phyloP scores from a whole-genome alignment of 495 filamentous ascomycete genomes.

The Daldinia grandis region DNA sequence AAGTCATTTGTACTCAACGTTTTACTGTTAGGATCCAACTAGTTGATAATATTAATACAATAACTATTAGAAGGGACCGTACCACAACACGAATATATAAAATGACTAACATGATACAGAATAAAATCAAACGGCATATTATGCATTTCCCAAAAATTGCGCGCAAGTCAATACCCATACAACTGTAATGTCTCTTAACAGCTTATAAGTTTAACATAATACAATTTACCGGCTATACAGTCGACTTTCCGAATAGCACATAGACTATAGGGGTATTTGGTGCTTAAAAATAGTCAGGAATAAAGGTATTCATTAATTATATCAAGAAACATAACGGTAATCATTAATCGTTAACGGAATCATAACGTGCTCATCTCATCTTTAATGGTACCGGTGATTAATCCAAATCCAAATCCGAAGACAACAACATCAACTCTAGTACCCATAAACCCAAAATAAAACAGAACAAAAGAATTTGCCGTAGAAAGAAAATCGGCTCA shows the following conservation, averaged over 20 bases:
- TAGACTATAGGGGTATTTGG: neutral
- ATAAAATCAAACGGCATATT: too few relatives aligned
- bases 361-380: constrained; percentile 3
- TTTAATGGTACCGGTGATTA: neutral
- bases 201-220: too few relatives aligned
- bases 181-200: too few relatives aligned
- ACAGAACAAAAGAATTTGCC: neutral
- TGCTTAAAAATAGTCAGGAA: neutral
- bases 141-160: too few relatives aligned
- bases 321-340: neutral
- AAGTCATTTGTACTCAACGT: too few relatives aligned
- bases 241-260: neutral
- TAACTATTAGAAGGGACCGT: too few relatives aligned
- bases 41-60: too few relatives aligned
- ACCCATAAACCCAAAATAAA: neutral
- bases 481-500: neutral
- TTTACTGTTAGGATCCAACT: too few relatives aligned
- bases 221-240: neutral
- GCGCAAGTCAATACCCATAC: too few relatives aligned
- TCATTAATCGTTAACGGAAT: constrained; percentile 12
- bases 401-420: neutral
- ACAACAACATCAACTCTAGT: neutral
- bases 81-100: too few relatives aligned
- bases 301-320: neutral
- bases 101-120: too few relatives aligned